Evolutionary conservation across 805 yeast species (phyloP).

Genomic region (Isabelozyma pseudorhagii): DNA sequence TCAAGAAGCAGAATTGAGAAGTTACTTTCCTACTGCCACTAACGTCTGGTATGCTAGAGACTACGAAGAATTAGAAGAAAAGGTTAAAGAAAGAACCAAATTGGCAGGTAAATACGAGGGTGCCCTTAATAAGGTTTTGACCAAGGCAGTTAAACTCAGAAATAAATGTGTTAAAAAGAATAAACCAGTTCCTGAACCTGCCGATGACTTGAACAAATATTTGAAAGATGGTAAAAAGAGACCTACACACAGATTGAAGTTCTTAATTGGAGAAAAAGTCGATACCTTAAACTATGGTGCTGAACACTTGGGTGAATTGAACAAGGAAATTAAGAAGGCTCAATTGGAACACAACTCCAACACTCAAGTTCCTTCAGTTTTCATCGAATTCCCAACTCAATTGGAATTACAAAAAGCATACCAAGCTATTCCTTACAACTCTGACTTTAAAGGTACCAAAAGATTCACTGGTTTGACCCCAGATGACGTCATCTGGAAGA

Average conservation of each 20-base stretch:
- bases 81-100: slow-evolving; percentile 62
- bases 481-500: slow-evolving; percentile 82
- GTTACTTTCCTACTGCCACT: slow-evolving; percentile 61
- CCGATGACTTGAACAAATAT: slow-evolving; percentile 56
- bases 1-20: slow-evolving; percentile 48
- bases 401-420: slow-evolving; percentile 84
- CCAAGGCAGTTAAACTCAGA: slow-evolving; percentile 56
- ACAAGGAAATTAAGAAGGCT: slow-evolving; percentile 55
- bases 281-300: slow-evolving; percentile 75
- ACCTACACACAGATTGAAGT: slow-evolving; percentile 76
- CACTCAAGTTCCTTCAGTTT: slow-evolving; percentile 63
- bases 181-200: slow-evolving; percentile 52
- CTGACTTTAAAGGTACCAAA: slow-evolving; percentile 44
- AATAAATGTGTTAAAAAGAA: slow-evolving; percentile 57
- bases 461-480: slow-evolving; percentile 68
- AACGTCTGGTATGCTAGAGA: slow-evolving; percentile 65
- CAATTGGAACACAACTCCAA: slow-evolving; percentile 54
- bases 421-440: slow-evolving; percentile 69
- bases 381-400: slow-evolving; percentile 79
- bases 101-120: slow-evolving; percentile 60
- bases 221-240: slow-evolving; percentile 67
- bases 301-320: slow-evolving; percentile 65
- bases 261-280: slow-evolving; percentile 77
- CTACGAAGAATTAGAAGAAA: slow-evolving; percentile 51
- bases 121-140: slow-evolving; percentile 57